These are phyloP conservation scores for Veloporphyrellus conicus DNA, from an alignment of 1,284 basidiomycete genomes.

Conservation along the genomic window DNA sequence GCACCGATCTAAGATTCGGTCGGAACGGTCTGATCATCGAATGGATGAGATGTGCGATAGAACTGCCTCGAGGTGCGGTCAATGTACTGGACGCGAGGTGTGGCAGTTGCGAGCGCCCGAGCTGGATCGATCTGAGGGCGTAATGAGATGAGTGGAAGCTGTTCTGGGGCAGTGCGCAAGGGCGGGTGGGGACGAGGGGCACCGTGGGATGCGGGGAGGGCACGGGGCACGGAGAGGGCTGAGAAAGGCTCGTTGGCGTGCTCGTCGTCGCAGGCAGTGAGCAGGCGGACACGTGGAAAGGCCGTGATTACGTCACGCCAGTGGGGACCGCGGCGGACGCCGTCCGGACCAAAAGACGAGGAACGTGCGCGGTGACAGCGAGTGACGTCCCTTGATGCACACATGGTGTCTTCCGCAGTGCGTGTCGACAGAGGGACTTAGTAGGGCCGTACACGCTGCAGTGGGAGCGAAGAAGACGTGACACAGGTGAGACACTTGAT, in stretches of 20 bases:
- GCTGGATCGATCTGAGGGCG: no score
- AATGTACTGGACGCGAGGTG: neutral
- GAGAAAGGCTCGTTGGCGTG: conserved; percentile 4
- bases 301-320: conserved; percentile 19
- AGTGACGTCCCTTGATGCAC: conserved; percentile 15
- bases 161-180: neutral
- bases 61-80: neutral
- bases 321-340: conserved; percentile 14
- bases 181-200: conserved; percentile 4
- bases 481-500: conserved; percentile 13
- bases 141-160: neutral
- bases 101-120: neutral
- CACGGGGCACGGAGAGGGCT: neutral
- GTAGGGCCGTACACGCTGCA: conserved; percentile 13
- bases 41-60: no score
- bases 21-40: no score
- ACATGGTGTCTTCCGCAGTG: conserved; percentile 2
- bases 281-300: conserved; percentile 8
- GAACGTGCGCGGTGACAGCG: conserved; percentile 5
- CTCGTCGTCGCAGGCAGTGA: conserved; percentile 27
- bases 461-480: conserved; percentile 17
- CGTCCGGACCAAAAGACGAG: conserved; percentile 22
- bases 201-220: neutral
- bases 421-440: conserved; percentile 8
- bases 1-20: no score